A percentile compares a stretch with the other conserved stretches of the same genome.
Conservation (phyloP, 2,329 filamentous ascomycete genomes). For the Hymenoscyphus linearis region DNA sequence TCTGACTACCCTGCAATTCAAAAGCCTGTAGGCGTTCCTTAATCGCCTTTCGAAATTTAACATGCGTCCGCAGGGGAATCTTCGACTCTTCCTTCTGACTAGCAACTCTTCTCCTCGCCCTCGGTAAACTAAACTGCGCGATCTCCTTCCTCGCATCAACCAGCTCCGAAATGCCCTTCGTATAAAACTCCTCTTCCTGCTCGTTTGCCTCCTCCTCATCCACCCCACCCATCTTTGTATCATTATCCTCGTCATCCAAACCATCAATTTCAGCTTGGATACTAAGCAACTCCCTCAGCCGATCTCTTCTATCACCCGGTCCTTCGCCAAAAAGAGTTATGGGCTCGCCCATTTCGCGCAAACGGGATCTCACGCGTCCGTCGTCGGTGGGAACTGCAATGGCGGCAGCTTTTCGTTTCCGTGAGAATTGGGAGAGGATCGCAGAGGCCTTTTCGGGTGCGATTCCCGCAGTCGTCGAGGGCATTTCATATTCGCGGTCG, state of each 20-base stretch:
- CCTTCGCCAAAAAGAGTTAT: conserved; percentile 93
- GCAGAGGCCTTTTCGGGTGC: conserved; percentile 32
- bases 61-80: conserved; percentile 82
- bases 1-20: conserved; percentile 90
- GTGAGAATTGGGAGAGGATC: conserved; percentile 65
- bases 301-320: conserved; percentile 76
- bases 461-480: conserved; percentile 28
- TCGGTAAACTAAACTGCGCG: conserved; percentile 75
- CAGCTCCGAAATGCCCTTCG: conserved; percentile 69
- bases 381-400: conserved; percentile 95
- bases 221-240: conserved; percentile 51
- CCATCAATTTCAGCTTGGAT: conserved; percentile 61
- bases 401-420: conserved; percentile 81
- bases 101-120: conserved; percentile 70
- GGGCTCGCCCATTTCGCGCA: conserved; percentile 86
- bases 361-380: conserved; percentile 69
- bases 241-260: conserved; percentile 53
- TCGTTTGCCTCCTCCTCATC: conserved; percentile 52
- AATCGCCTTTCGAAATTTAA: conserved; percentile 84
- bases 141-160: conserved; percentile 73
- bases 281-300: conserved; percentile 74
- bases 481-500: conserved; percentile 70
- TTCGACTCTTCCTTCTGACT: conserved; percentile 75
- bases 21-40: conserved; percentile 79
- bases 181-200: conserved; percentile 92